phyloP scores from a whole-genome alignment of 2,329 filamentous ascomycete genomes.

The Sclerotinia glacialis region DNA sequence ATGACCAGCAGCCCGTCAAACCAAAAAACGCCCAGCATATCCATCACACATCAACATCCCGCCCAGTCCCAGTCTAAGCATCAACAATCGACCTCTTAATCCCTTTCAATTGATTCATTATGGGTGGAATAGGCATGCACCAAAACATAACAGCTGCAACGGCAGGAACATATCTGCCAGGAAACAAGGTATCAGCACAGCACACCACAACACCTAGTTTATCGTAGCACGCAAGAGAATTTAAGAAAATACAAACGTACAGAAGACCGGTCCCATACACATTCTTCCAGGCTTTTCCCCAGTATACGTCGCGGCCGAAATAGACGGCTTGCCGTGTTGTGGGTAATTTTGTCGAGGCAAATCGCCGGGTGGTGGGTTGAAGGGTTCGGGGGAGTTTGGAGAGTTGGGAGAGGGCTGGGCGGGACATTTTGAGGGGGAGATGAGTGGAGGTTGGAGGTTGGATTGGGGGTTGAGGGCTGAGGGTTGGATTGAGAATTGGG shows the following conservation, averaged over 20 bases:
- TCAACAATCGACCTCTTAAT: not conserved
- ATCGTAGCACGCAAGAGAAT: not conserved
- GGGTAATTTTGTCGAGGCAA: not conserved
- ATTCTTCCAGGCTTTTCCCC: slow-evolving; percentile 13
- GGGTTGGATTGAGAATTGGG: not conserved
- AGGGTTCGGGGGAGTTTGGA: not conserved
- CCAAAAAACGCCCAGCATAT: not conserved
- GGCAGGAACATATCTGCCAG: slow-evolving; percentile 1
- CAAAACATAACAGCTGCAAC: slow-evolving; percentile 15
- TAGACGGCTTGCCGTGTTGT: not conserved
- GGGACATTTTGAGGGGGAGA: not conserved
- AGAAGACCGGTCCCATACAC: not conserved
- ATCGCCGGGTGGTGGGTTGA: not conserved
- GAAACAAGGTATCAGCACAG: not conserved
- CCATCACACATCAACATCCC: not conserved
- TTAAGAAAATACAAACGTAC: not conserved
- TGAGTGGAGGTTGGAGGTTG: not conserved
- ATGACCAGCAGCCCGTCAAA: not conserved
- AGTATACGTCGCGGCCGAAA: slow-evolving; percentile 10
- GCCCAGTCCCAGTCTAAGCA: not conserved
- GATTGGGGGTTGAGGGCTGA: too few species aligned
- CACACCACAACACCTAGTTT: not conserved
- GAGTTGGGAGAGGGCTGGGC: not conserved
- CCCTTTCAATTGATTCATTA: slow-evolving; percentile 14
- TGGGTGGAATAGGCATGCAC: not conserved